Conservation (phyloP, 331 rosid genomes). For the Dryas integrifolia region DNA sequence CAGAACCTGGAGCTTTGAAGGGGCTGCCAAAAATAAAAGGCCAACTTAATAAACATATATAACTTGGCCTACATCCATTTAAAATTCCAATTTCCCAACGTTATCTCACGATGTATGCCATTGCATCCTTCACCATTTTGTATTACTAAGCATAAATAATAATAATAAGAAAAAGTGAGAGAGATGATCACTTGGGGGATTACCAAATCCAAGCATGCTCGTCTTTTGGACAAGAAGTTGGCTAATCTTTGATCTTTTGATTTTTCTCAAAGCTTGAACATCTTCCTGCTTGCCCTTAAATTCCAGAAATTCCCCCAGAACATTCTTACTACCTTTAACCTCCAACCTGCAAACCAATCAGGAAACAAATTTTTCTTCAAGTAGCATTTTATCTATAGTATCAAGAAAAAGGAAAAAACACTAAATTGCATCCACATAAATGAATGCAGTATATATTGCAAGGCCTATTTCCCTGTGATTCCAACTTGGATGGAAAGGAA, state of each 20-base stretch:
- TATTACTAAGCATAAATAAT: neutral
- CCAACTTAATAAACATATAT: neutral
- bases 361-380: slow-evolving; percentile 10
- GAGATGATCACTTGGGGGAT: slow-evolving; percentile 24
- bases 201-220: slow-evolving; percentile 90
- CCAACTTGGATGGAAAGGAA: neutral
- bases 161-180: neutral
- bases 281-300: slow-evolving; percentile 88
- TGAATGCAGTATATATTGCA: neutral
- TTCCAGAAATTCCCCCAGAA: slow-evolving; percentile 83
- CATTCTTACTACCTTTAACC: slow-evolving; percentile 59
- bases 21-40: slow-evolving; percentile 47
- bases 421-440: neutral
- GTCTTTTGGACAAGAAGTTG: slow-evolving; percentile 61
- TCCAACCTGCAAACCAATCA: slow-evolving; percentile 56
- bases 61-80: neutral
- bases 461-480: neutral
- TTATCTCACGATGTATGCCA: neutral
- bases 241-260: slow-evolving; percentile 80
- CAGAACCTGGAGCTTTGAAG: slow-evolving; percentile 68
- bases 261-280: slow-evolving; percentile 50
- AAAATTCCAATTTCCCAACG: neutral
- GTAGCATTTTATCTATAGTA: neutral
- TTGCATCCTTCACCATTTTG: neutral
- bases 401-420: neutral